These are phyloP conservation scores for Lipomyces yamanashiensis DNA, from an alignment of 805 yeast genomes.

Conservation along the genomic window DNA sequence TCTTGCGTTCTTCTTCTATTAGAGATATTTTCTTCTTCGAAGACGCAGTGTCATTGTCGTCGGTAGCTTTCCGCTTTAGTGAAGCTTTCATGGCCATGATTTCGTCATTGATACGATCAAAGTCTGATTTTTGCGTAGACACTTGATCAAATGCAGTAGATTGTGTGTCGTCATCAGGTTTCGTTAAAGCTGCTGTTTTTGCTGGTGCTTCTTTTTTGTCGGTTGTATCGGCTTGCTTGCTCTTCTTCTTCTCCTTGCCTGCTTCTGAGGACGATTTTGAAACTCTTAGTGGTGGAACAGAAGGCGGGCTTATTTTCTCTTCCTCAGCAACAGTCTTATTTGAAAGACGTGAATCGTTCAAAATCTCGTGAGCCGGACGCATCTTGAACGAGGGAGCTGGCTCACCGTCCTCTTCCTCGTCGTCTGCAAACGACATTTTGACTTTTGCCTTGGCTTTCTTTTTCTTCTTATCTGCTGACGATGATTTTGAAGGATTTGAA, in stretches of 20 bases:
- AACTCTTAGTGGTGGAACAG: constrained; percentile 3
- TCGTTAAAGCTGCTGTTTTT: not conserved
- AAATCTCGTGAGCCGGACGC: constrained; percentile 39
- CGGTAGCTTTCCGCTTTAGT: constrained; percentile 12
- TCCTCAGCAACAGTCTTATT: constrained; percentile 5
- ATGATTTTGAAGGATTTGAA: not conserved
- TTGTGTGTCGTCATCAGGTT: constrained; percentile 10
- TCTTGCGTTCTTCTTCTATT: constrained; percentile 44
- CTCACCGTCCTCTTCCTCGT: constrained; percentile 46
- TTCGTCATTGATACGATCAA: constrained; percentile 33
- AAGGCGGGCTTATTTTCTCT: not conserved
- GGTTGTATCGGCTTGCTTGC: not conserved
- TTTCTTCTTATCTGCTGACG: constrained; percentile 15
- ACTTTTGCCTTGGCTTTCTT: constrained; percentile 40
- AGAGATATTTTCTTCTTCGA: constrained; percentile 20
- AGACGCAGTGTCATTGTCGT: constrained; percentile 9
- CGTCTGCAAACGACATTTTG: constrained; percentile 49
- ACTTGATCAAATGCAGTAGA: constrained; percentile 9
- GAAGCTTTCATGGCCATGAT: constrained; percentile 33
- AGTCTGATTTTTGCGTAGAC: constrained; percentile 20
- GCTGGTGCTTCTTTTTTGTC: not conserved
- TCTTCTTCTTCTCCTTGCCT: not conserved
- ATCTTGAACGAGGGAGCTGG: constrained; percentile 35
- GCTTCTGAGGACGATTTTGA: not conserved
- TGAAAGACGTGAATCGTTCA: constrained; percentile 25